Base-by-base conservation (phyloP, 352 stramenopile species). In the Blastocystis sp. region DNA sequence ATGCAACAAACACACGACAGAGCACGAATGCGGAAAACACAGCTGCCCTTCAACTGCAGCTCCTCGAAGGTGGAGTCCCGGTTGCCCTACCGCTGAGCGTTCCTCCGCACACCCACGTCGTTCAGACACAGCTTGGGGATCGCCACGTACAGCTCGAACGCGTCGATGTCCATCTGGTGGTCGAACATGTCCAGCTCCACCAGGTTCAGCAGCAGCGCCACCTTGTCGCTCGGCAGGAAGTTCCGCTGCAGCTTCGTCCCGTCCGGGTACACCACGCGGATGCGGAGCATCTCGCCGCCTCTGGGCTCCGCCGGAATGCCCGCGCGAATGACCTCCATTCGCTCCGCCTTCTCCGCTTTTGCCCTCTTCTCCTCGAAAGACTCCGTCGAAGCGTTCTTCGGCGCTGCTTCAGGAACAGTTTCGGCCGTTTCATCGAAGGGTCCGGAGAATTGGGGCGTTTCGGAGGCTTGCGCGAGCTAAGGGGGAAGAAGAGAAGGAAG, bases 171-270 rank as follows among this genome's bases (percentile, higher is more conserved):
- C 74, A 84, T 41, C 2, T 66, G 40, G 70, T 84, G 59, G 34
- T 84, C 74, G 38, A 61, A 84, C 11, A 66, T 84, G 45, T 84
- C 74, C 28, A 84, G 17, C 28, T 66, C 74, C 14, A 84, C 56
- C 61, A 84, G 40, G 48, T 84, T 53, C 56, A 67, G 48, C 74
- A 84, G 7, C 11, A 84, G 56, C 5, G n/a, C 74, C 10, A 84
- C 48, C 5, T 53, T n/a, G 52, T 84, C 74, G 5, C 23, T 53
- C n/a, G 21, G 1, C n/a, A 84, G 19, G 56, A 84, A 84, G 45
- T 69, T 84, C 53, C 74, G 19, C 34, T 84, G 74, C 41, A 84
- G 53, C n/a, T 84, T 84, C 14, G 74, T 84, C 66, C 74, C 74
- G 48, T 84, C 60, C 9, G 74, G 74, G 69, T 84, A 84, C 1